phyloP scores from a whole-genome alignment of 2,329 filamentous ascomycete species.

The Ascochyta rabiei region DNA sequence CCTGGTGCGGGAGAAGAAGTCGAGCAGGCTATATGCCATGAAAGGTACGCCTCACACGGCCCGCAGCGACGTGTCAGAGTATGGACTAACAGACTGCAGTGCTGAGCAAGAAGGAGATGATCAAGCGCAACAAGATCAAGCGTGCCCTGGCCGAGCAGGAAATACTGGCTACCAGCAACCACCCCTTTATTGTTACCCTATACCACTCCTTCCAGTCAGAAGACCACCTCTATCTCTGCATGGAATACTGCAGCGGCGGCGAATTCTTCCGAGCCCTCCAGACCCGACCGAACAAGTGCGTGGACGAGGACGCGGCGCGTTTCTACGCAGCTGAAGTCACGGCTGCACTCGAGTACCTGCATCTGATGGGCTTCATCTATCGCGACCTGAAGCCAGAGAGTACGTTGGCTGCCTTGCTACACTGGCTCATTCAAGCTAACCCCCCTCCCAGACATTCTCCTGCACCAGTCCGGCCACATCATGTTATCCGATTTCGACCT shows the following conservation, averaged over 20 bases:
- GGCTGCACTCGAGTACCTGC: constrained; percentile 92
- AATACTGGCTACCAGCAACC: constrained; percentile 96
- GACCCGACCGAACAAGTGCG: constrained; percentile 95
- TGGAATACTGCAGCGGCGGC: constrained; percentile 99
- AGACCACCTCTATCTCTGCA: constrained; percentile 97
- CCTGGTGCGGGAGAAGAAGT: constrained; percentile 97
- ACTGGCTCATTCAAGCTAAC: constrained; percentile 45
- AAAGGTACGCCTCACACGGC: constrained; percentile 71
- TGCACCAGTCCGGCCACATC: constrained; percentile 99
- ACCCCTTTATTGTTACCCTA: constrained; percentile 97
- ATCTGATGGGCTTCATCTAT: constrained; percentile 99
- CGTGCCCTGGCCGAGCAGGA: constrained; percentile 96
- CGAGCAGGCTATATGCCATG: constrained; percentile 93
- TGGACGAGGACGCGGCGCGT: constrained; percentile 92
- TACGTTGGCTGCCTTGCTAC: constrained; percentile 56
- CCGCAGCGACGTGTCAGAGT: background rate
- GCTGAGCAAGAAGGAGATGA: constrained; percentile 99
- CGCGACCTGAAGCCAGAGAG: constrained; percentile 96
- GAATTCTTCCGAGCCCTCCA: constrained; percentile 98
- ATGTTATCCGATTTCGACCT: constrained; percentile 99
- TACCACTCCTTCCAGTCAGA: constrained; percentile 99
- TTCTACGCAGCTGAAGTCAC: constrained; percentile 99
- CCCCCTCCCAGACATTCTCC: constrained; percentile 75
- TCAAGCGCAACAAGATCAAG: constrained; percentile 99
- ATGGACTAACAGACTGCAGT: constrained; percentile 62